Percentiles rank a stretch among this genome's conserved stretches.
These are phyloP conservation scores for Malassezia brasiliensis DNA, from an alignment of 1,284 basidiomycete species.

Conservation along the genomic window DNA sequence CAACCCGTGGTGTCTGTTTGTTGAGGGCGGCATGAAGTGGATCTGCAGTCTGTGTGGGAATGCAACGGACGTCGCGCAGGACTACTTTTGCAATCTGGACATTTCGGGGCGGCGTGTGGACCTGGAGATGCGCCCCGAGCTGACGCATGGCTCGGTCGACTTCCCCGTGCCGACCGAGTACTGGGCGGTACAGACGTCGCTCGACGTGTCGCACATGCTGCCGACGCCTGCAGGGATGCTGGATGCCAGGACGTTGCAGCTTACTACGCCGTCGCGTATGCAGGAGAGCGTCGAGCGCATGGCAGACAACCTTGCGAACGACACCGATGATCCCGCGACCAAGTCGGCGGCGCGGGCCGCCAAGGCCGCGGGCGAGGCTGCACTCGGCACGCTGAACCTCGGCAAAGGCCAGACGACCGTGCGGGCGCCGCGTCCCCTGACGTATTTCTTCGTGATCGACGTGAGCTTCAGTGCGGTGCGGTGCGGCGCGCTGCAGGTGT, in stretches of 20 bases:
- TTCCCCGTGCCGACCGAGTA: constrained; percentile 77
- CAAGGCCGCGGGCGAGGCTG: constrained; percentile 40
- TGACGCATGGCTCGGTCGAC: constrained; percentile 84
- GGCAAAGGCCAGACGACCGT: constrained; percentile 43
- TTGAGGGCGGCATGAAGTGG: constrained; percentile 76
- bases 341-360: constrained; percentile 39
- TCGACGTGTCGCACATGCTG: constrained; percentile 20
- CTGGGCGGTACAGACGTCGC: constrained; percentile 58
- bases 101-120: constrained; percentile 72
- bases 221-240: constrained; percentile 25
- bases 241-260: constrained; percentile 28
- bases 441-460: constrained; percentile 81
- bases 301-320: not conserved
- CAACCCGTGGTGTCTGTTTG: constrained; percentile 86
- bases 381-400: constrained; percentile 30
- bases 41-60: constrained; percentile 82
- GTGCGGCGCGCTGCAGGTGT: constrained; percentile 64
- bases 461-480: constrained; percentile 64
- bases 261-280: constrained; percentile 37
- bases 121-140: constrained; percentile 70
- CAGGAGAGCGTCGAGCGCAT: constrained; percentile 15
- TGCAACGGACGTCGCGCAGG: constrained; percentile 59
- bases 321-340: constrained; percentile 21
- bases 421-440: constrained; percentile 54
- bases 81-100: constrained; percentile 80